These are phyloP conservation scores for Lecanicillium sp. DNA, from an alignment of 2,329 filamentous ascomycete genomes.

Conservation along the genomic window DNA sequence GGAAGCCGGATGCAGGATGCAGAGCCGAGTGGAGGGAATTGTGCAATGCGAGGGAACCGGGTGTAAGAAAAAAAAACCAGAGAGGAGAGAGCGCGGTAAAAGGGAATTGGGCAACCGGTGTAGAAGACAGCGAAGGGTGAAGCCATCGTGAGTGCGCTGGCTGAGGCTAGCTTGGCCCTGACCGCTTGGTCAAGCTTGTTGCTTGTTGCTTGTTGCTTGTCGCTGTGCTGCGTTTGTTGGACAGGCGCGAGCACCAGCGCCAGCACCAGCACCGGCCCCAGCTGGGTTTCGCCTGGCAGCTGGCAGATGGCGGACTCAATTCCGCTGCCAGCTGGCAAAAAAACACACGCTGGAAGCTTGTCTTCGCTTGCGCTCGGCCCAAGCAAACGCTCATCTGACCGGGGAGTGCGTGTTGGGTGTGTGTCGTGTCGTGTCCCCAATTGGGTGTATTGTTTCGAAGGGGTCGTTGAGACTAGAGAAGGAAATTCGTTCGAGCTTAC, in stretches of 20 bases:
- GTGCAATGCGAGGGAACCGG: not conserved
- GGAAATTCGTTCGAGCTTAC: too few relatives aligned
- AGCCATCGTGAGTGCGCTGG: constrained; percentile 11
- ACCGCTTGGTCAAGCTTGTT: constrained; percentile 6
- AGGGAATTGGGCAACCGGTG: too few relatives aligned
- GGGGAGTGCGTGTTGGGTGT: too few relatives aligned
- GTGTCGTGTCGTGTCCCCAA: not conserved
- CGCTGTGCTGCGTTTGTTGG: too few relatives aligned
- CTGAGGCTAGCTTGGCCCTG: not conserved
- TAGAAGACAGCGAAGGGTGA: constrained; percentile 4
- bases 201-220: too few relatives aligned
- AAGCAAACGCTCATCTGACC: constrained; percentile 1
- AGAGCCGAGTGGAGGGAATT: not conserved
- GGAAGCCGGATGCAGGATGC: not conserved
- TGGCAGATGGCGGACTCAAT: too few relatives aligned
- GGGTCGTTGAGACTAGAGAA: too few relatives aligned
- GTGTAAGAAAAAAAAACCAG: not conserved
- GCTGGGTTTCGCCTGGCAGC: constrained; percentile 3
- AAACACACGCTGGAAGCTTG: not conserved
- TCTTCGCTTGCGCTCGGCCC: not conserved
- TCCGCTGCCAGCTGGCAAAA: too few relatives aligned
- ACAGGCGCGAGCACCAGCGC: too few relatives aligned
- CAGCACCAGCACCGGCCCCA: too few relatives aligned
- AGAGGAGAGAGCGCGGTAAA: not conserved
- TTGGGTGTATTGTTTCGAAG: too few relatives aligned